A percentile compares a stretch with the other conserved stretches of the same genome.
Conservation (phyloP, 495 filamentous ascomycete genomes). For the Xylaria nigripes region DNA sequence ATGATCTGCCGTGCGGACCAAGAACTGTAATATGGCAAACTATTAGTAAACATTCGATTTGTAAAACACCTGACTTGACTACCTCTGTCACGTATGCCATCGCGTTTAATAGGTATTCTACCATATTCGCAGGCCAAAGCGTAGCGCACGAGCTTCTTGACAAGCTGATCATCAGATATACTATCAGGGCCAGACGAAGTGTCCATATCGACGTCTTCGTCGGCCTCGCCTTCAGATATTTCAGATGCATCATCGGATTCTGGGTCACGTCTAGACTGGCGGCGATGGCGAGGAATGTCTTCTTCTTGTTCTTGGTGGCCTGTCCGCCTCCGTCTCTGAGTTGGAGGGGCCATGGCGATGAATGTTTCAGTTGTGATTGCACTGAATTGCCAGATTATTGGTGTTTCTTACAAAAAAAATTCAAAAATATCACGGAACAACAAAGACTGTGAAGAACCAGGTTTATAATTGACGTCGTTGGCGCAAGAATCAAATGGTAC, state of each 20-base stretch:
- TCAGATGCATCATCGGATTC: slow-evolving; percentile 30
- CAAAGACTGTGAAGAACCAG: background rate
- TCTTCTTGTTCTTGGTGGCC: slow-evolving; percentile 14
- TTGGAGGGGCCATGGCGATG: slow-evolving; percentile 17
- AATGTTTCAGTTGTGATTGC: background rate
- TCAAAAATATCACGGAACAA: background rate
- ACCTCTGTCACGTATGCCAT: slow-evolving; percentile 73
- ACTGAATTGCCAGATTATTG: background rate
- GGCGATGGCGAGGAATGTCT: slow-evolving; percentile 12
- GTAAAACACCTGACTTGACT: background rate
- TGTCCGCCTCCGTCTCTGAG: slow-evolving; percentile 20
- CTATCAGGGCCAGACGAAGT: slow-evolving; percentile 27
- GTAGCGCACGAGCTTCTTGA: slow-evolving; percentile 87
- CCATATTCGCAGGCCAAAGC: slow-evolving; percentile 83
- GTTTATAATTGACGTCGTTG: background rate
- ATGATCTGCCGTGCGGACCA: slow-evolving; percentile 47
- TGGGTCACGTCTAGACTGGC: slow-evolving; percentile 17
- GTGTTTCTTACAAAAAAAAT: too few relatives aligned
- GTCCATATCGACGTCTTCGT: slow-evolving; percentile 33
- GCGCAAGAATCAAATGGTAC: too few relatives aligned
- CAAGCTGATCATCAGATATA: slow-evolving; percentile 52
- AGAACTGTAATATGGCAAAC: slow-evolving; percentile 34
- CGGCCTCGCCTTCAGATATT: slow-evolving; percentile 21
- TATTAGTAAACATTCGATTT: slow-evolving; percentile 3
- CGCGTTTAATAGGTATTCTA: slow-evolving; percentile 64